A percentile compares a stretch with the other conserved stretches of the same genome.
Evolutionary conservation across 164 flowering plant genomes (phyloP).

Genomic region (Annona squamosa): DNA sequence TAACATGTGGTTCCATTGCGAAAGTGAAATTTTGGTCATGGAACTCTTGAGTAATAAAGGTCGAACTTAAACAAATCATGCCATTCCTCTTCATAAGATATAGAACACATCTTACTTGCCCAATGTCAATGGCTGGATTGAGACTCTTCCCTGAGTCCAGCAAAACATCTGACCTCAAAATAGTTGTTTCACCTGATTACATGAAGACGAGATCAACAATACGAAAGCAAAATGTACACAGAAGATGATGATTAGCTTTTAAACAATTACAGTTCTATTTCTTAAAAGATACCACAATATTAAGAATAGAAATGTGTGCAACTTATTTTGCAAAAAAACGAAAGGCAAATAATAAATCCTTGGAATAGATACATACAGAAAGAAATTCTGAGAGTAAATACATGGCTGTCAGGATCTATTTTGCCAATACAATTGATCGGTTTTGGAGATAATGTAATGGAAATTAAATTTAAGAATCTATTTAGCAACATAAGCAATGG

Average conservation of each 20-base stretch:
- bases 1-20: not conserved
- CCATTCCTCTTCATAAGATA: not conserved
- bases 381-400: too few species aligned
- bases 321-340: not conserved
- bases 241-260: not conserved
- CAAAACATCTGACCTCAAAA: constrained; percentile 9
- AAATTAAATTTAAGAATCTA: too few species aligned
- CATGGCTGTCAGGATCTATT: too few species aligned
- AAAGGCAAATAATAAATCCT: too few species aligned
- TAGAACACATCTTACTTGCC: constrained; percentile 4
- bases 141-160: constrained; percentile 10
- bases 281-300: not conserved
- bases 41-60: not conserved
- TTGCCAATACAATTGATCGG: too few species aligned
- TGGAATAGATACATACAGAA: too few species aligned
- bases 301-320: not conserved
- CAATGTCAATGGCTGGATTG: constrained; percentile 10
- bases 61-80: not conserved
- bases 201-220: not conserved
- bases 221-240: not conserved
- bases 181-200: constrained; percentile 8
- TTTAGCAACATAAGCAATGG: too few species aligned
- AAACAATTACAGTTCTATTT: not conserved
- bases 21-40: not conserved
- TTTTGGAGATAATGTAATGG: too few species aligned